Evolutionary conservation across 768 basidiomycete species (phyloP).

Genomic region (Arthromyces matolae): DNA sequence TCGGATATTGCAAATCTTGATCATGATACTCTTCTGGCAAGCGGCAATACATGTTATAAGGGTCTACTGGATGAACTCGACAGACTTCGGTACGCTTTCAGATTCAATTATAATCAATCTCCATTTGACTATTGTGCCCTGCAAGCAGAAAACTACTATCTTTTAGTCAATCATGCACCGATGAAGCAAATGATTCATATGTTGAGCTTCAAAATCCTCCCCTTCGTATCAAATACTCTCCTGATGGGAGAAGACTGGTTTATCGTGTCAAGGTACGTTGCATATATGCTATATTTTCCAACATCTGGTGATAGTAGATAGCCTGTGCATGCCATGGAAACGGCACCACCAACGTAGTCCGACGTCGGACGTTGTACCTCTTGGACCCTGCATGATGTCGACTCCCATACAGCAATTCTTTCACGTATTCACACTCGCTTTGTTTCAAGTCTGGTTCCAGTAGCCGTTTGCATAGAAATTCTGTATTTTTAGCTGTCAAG

Average conservation of each 20-base stretch:
- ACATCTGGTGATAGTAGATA: no score
- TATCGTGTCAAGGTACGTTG: no score
- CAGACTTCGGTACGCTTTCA: neutral
- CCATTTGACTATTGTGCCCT: neutral
- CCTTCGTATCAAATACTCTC: neutral
- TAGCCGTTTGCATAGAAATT: no score
- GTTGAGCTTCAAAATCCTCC: neutral
- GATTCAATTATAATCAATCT: neutral
- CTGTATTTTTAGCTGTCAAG: no score
- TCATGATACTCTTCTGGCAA: slow-evolving; percentile 12
- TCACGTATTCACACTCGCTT: no score
- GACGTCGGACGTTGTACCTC: neutral
- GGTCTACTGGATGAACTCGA: neutral
- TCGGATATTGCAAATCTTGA: slow-evolving; percentile 6
- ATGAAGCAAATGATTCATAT: neutral
- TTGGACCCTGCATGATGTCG: no score
- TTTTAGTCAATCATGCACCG: neutral
- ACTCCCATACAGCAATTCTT: no score
- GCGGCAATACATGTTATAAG: neutral
- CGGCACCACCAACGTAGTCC: neutral
- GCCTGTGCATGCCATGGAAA: no score
- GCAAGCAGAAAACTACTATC: neutral
- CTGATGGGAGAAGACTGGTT: neutral
- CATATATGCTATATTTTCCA: no score
- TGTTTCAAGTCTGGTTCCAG: no score